Conservation (phyloP, 805 yeast genomes). For the Sugiyamaella qingdaonensis region DNA sequence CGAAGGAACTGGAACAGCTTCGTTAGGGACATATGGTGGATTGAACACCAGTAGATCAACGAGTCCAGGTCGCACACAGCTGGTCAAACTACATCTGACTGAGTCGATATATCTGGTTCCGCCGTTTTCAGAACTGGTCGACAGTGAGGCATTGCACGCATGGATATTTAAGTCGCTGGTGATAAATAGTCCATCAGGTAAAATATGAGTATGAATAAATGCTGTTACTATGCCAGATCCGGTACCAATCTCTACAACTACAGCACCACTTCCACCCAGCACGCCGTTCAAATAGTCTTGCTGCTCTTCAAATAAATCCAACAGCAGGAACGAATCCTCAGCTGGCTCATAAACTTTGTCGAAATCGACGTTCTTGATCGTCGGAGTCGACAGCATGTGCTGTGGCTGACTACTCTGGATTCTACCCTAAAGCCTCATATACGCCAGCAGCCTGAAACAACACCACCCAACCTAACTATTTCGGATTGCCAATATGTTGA, state of each 20-base stretch:
- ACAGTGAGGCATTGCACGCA: slow-evolving; percentile 55
- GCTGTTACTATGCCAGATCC: slow-evolving; percentile 90
- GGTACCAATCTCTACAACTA: slow-evolving; percentile 80
- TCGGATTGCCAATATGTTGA: slow-evolving; percentile 44
- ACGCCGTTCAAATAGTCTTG: slow-evolving; percentile 30
- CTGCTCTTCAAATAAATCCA: slow-evolving; percentile 75
- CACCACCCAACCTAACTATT: background rate
- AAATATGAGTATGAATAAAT: slow-evolving; percentile 60
- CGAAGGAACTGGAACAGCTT: slow-evolving; percentile 50
- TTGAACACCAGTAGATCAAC: slow-evolving; percentile 81
- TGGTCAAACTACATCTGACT: slow-evolving; percentile 55
- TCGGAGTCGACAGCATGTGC: slow-evolving; percentile 78
- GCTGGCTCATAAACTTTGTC: slow-evolving; percentile 90
- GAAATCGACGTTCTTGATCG: slow-evolving; percentile 49
- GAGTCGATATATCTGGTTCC: slow-evolving; percentile 38
- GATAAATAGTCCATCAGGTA: slow-evolving; percentile 45
- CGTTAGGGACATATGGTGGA: slow-evolving; percentile 97
- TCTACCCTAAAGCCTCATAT: background rate
- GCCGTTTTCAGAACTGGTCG: slow-evolving; percentile 39
- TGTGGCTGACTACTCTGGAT: background rate
- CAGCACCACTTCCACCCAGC: background rate
- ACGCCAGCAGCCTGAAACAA: background rate
- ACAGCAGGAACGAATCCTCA: slow-evolving; percentile 81
- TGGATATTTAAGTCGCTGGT: slow-evolving; percentile 80
- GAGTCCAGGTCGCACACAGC: slow-evolving; percentile 40